phyloP scores from a whole-genome alignment of 1,139 yeast species.

The Taphrina betulina region DNA sequence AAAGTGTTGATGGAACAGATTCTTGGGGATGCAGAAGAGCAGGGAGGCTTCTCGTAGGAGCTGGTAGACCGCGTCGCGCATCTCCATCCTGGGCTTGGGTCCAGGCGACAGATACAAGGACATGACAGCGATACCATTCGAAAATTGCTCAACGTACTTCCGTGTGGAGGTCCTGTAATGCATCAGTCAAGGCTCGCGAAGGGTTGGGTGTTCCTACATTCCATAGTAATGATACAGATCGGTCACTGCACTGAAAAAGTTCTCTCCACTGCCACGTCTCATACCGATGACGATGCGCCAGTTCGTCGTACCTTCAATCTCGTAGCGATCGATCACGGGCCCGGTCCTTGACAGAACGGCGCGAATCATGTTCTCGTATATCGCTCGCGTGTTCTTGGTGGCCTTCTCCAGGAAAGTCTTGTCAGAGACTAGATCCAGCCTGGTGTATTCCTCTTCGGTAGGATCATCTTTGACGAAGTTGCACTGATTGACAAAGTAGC shows the following conservation, averaged over 20 bases:
- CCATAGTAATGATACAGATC: slow-evolving; percentile 89
- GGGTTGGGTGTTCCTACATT: slow-evolving; percentile 43
- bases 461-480: slow-evolving; percentile 51
- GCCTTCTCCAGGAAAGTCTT: slow-evolving; percentile 75
- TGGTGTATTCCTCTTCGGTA: slow-evolving; percentile 46
- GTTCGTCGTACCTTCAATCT: slow-evolving; percentile 73
- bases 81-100: slow-evolving; percentile 45
- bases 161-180: slow-evolving; percentile 61
- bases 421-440: slow-evolving; percentile 54
- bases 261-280: slow-evolving; percentile 78
- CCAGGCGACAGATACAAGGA: slow-evolving; percentile 76
- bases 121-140: slow-evolving; percentile 81
- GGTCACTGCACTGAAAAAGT: slow-evolving; percentile 83
- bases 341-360: slow-evolving; percentile 78
- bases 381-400: slow-evolving; percentile 70
- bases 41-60: slow-evolving; percentile 92
- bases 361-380: slow-evolving; percentile 70
- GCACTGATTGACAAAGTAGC: slow-evolving; percentile 85
- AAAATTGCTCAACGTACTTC: slow-evolving; percentile 90
- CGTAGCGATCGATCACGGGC: slow-evolving; percentile 86
- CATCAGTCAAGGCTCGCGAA: not conserved
- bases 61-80: slow-evolving; percentile 79
- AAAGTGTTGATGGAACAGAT: slow-evolving; percentile 72
- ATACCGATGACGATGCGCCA: slow-evolving; percentile 86
- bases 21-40: slow-evolving; percentile 86